Conservation (phyloP, 192 early-diverging fungal genomes). For the Coemansia sp. region DNA sequence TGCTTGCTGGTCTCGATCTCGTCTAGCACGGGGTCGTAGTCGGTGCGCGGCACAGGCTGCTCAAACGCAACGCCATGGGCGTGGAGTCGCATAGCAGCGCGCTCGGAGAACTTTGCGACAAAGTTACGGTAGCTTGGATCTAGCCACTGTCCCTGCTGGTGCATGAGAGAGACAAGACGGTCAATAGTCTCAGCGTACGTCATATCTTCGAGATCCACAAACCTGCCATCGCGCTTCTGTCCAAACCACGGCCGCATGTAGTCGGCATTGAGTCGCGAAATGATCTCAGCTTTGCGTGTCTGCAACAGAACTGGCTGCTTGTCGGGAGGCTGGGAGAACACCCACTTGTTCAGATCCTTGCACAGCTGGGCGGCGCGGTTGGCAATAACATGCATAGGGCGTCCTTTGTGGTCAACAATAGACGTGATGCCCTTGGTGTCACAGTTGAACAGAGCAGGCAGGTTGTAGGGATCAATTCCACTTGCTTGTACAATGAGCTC, state of each 20-base stretch:
- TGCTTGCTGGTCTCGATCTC: slow-evolving; percentile 73
- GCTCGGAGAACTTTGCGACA: slow-evolving; percentile 68
- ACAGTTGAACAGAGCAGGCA: slow-evolving; percentile 78
- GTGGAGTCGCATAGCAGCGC: slow-evolving; percentile 69
- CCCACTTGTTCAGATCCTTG: slow-evolving; percentile 83
- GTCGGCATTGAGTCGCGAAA: slow-evolving; percentile 79
- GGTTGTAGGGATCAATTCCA: slow-evolving; percentile 69
- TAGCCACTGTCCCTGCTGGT: slow-evolving; percentile 78
- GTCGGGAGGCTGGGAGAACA: slow-evolving; percentile 79
- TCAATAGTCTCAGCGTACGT: slow-evolving; percentile 82
- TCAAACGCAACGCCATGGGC: slow-evolving; percentile 62
- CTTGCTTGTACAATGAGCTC: slow-evolving; percentile 78
- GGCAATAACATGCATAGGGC: slow-evolving; percentile 89
- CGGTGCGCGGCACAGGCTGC: background rate
- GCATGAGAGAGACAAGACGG: slow-evolving; percentile 78
- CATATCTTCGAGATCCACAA: slow-evolving; percentile 83
- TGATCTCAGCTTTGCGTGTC: slow-evolving; percentile 81
- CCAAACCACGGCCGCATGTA: slow-evolving; percentile 97
- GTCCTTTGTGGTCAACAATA: slow-evolving; percentile 79
- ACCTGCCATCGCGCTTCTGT: slow-evolving; percentile 69
- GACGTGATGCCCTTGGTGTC: slow-evolving; percentile 90
- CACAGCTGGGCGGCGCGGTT: slow-evolving; percentile 86
- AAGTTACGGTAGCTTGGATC: slow-evolving; percentile 73
- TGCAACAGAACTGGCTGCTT: slow-evolving; percentile 71
- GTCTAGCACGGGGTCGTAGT: slow-evolving; percentile 47